Conservation (phyloP, 1,284 basidiomycete genomes). For the Ustanciosporium gigantosporum region DNA sequence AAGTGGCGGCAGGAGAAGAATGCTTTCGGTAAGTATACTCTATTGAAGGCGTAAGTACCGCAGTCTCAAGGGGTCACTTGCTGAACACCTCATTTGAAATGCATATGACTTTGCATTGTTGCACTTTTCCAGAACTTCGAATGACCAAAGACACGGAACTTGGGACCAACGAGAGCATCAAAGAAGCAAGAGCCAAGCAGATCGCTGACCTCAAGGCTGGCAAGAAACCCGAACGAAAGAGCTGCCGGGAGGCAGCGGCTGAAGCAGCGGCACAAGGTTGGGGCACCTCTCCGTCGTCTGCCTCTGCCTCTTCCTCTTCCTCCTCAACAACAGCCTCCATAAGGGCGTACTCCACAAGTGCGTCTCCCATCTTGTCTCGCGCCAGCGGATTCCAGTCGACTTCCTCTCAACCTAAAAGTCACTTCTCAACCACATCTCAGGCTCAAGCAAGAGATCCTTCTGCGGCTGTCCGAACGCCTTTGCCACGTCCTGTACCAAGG, state of each 20-base stretch:
- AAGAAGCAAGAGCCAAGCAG: constrained; percentile 42
- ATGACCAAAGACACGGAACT: constrained; percentile 58
- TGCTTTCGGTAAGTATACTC: constrained; percentile 36
- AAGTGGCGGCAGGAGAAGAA: constrained; percentile 35
- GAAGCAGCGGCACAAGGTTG: no score
- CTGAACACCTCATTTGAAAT: background rate
- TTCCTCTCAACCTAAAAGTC: constrained; percentile 1
- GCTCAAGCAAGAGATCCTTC: constrained; percentile 20
- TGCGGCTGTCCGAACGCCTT: constrained; percentile 8
- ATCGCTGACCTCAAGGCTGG: constrained; percentile 44
- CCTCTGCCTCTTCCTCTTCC: constrained; percentile 21
- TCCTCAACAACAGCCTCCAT: constrained; percentile 20
- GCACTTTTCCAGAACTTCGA: constrained; percentile 37
- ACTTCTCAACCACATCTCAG: constrained; percentile 15
- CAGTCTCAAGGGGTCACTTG: no score
- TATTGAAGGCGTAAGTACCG: no score
- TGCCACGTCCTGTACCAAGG: constrained; percentile 54
- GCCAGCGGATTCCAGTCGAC: constrained; percentile 10
- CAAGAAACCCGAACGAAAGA: constrained; percentile 41
- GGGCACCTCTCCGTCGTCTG: constrained; percentile 8
- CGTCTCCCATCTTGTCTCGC: constrained; percentile 9
- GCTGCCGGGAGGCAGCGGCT: constrained; percentile 37
- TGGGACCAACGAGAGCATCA: constrained; percentile 57
- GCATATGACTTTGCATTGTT: background rate
- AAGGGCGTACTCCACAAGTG: constrained; percentile 23